phyloP scores from a whole-genome alignment of 306 rosid genomes.

The Rubus idaeus region DNA sequence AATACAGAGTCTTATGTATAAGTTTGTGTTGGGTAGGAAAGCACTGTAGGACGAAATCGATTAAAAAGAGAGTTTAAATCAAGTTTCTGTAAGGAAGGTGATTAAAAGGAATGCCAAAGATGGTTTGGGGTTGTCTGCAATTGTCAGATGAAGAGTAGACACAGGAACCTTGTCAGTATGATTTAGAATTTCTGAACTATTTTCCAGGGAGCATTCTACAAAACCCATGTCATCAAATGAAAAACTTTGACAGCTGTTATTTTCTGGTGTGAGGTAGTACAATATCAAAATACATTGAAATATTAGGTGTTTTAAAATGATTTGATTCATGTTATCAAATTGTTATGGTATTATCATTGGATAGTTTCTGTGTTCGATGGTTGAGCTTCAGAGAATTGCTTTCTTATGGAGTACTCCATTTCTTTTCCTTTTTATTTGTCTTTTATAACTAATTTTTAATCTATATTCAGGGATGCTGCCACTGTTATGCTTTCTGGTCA shows the following conservation, averaged over 20 bases:
- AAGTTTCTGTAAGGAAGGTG: neutral
- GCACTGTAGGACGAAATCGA: neutral
- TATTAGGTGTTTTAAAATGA: neutral
- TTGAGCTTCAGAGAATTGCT: neutral
- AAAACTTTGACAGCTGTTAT: neutral
- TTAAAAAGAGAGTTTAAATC: neutral
- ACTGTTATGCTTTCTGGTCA: slow-evolving; percentile 96
- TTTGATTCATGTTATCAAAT: neutral
- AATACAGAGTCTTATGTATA: neutral
- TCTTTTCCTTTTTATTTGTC: neutral
- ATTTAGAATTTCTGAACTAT: neutral
- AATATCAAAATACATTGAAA: neutral
- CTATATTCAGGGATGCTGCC: slow-evolving; percentile 69
- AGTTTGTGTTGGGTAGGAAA: neutral
- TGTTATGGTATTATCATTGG: neutral
- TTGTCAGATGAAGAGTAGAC: neutral
- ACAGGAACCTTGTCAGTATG: neutral
- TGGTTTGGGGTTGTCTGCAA: neutral
- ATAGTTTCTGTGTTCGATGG: neutral
- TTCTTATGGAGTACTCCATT: neutral
- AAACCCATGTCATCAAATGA: neutral
- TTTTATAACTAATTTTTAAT: slow-evolving; percentile 1
- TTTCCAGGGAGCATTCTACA: neutral
- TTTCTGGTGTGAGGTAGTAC: neutral
- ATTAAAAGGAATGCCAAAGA: neutral